Conservation (phyloP, 345 rosid species). For the Eucalyptus coolabah region DNA sequence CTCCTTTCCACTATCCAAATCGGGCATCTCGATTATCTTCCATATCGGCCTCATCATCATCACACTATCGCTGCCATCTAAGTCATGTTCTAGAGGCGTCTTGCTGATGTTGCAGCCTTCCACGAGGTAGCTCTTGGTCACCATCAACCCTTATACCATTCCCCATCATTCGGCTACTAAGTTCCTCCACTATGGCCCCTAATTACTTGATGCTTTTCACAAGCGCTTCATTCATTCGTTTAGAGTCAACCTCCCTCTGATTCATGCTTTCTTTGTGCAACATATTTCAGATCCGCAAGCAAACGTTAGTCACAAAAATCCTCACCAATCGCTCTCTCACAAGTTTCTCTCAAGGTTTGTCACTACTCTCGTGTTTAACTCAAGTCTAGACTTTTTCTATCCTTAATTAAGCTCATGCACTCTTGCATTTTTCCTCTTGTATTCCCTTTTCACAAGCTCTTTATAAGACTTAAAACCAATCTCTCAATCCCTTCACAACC, state of each 20-base stretch:
- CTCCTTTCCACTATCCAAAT: too few relatives aligned
- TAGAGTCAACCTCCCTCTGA: neutral
- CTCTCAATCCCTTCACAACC: neutral
- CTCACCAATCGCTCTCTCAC: neutral
- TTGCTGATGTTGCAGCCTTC: neutral
- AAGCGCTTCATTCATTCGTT: neutral
- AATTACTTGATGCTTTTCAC: neutral
- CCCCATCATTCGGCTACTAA: too few relatives aligned
- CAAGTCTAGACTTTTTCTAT: too few relatives aligned
- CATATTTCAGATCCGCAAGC: neutral
- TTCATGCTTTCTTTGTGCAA: neutral
- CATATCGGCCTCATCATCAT: neutral
- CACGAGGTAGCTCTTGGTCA: accelerated
- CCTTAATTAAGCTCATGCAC: neutral
- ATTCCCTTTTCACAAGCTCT: neutral
- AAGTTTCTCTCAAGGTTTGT: neutral
- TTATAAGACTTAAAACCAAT: neutral
- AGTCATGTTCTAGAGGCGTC: neutral
- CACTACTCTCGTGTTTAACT: neutral
- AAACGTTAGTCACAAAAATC: neutral
- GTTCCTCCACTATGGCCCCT: accelerated
- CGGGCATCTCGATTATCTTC: neutral
- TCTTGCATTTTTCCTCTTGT: neutral
- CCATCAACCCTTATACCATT: neutral
- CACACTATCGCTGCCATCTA: neutral